Conservation (phyloP, 2,329 filamentous ascomycete genomes). For the Davidsoniella neocaledoniae region DNA sequence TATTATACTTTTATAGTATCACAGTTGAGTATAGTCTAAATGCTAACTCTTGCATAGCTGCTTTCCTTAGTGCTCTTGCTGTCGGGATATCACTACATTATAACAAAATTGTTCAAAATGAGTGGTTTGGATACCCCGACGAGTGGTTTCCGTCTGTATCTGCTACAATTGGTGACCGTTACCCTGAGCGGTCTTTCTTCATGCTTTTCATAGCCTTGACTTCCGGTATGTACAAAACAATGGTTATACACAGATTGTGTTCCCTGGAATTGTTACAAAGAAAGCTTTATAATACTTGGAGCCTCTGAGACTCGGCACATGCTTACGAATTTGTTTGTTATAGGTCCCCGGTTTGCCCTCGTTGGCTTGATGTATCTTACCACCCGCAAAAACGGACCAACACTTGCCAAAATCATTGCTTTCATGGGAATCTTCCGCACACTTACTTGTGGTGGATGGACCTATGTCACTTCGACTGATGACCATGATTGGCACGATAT, state of each 20-base stretch:
- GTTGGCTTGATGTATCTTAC: conserved; percentile 86
- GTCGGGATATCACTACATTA: conserved; percentile 76
- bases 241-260: not conserved
- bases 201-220: conserved; percentile 95
- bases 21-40: not conserved
- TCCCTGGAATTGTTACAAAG: not conserved
- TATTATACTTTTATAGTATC: conserved; percentile 12
- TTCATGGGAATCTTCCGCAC: conserved; percentile 72
- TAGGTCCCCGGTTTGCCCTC: conserved; percentile 77
- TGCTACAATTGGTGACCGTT: conserved; percentile 90
- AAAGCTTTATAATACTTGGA: not conserved
- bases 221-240: conserved; percentile 42
- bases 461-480: conserved; percentile 94
- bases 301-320: not conserved
- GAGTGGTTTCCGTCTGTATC: conserved; percentile 97
- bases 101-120: conserved; percentile 93
- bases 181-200: conserved; percentile 91
- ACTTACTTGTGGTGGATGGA: conserved; percentile 92
- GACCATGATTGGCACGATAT: conserved; percentile 98
- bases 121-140: conserved; percentile 83
- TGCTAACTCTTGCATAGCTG: conserved; percentile 31
- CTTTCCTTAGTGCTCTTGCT: conserved; percentile 72
- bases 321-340: not conserved
- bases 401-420: conserved; percentile 66
- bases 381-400: conserved; percentile 56